Evolutionary conservation across 257 asterid genomes (phyloP), one percentile per base, ranked within the genome.

Genomic region (Nicotiana tomentosiformis): DNA sequence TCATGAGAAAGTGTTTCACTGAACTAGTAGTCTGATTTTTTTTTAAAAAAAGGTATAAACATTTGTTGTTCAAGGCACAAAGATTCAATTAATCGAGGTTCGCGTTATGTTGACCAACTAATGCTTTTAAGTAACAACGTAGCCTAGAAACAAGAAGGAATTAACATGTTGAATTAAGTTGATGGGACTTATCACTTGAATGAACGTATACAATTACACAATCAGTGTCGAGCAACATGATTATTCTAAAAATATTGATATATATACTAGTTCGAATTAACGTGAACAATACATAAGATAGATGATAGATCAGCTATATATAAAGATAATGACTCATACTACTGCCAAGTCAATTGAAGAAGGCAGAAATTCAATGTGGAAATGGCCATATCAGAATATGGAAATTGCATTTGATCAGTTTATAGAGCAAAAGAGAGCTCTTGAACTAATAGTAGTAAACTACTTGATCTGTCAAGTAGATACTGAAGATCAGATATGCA

Each of bases 401-500:
- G 17, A 72, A 72, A 46, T 58, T 46, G 61, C 23, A 72, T 72
- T 12, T 46, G 37, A 20, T 46, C 60, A 70, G 78, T 43, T 70
- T 43, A 20, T 46, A 11, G 35, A 17, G 20, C 5, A 69, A 4
- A 68, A 37, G 29, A 68, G 10, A 35, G 55, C 18, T 69, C 20
- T 69, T 37, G 77, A 23, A n/a, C 57, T 69, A 9, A 66, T 33
- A 67, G 26, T 46, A 46, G 37, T 46, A 43, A 46, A 72, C 5
- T 53, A 10, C 56, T 46, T 46, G 79, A 72, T 72, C 79, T 70
- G 35, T 70, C 78, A 70, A 70, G 29, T 43, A 20, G 78, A 70
- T 16, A 74, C 15, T 43, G 60, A 43, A 20, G 37, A 72, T 64
- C 37, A 72, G 80, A 74, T 49, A 51, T 70, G 18, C 10, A 43